These are phyloP conservation scores for Postia placenta DNA, from an alignment of 768 basidiomycete species.

Conservation along the genomic window DNA sequence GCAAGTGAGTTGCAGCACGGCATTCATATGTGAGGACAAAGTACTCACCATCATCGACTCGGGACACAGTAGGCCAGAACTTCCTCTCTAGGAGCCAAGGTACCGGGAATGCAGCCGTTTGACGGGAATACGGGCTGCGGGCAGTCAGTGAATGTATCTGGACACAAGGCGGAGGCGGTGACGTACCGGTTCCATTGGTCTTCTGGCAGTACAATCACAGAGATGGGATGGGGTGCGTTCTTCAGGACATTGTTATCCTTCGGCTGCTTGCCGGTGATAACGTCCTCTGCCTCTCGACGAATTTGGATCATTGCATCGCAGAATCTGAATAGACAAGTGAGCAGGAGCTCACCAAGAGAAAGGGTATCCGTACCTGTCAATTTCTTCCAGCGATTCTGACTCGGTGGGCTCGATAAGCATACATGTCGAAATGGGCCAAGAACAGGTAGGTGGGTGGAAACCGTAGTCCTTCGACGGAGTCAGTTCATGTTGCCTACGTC, in stretches of 20 bases:
- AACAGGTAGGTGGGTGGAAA: conserved; percentile 96
- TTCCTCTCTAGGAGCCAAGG: conserved; percentile 81
- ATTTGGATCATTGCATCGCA: conserved; percentile 99
- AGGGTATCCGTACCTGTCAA: conserved; percentile 59
- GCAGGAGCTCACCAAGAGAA: neutral
- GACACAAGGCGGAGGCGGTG: neutral
- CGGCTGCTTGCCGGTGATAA: conserved; percentile 82
- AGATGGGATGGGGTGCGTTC: conserved; percentile 90
- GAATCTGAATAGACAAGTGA: conserved; percentile 47
- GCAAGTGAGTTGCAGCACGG: no score
- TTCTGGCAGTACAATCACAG: conserved; percentile 64
- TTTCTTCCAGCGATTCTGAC: conserved; percentile 88
- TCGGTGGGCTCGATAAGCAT: conserved; percentile 99
- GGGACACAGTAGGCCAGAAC: conserved; percentile 93
- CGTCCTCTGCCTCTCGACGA: conserved; percentile 83
- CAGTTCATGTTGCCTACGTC: neutral
- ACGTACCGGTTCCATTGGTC: conserved; percentile 81
- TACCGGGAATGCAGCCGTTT: conserved; percentile 87
- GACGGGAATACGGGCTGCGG: conserved; percentile 79
- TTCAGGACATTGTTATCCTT: conserved; percentile 88
- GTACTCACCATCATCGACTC: conserved; percentile 88
- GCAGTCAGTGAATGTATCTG: neutral
- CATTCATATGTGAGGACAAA: no score
- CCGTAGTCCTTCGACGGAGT: conserved; percentile 64
- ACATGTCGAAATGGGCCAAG: conserved; percentile 96